Evolutionary conservation across 345 rosid genomes (phyloP).

Genomic region (Pelargonium nanum): DNA sequence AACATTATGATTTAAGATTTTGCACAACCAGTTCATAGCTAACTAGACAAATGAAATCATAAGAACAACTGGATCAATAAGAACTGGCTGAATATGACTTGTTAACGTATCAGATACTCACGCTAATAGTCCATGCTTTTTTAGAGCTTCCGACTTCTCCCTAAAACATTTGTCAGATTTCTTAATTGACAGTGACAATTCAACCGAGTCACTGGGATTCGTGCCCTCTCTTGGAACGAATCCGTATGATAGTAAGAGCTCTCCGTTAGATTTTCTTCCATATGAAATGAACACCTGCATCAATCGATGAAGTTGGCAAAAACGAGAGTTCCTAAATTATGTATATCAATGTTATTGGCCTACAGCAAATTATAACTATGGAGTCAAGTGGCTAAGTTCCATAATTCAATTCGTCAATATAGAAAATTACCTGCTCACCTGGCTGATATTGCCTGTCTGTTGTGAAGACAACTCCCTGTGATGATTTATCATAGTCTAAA

Average conservation of each 20-base stretch:
- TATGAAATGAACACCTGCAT: conserved; percentile 95
- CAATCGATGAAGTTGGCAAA: conserved; percentile 5
- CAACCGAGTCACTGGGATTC: conserved; percentile 83
- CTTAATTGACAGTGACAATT: conserved; percentile 55
- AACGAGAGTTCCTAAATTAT: background rate
- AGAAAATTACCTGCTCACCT: conserved; percentile 83
- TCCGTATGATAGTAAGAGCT: conserved; percentile 80
- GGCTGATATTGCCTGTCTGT: conserved; percentile 80
- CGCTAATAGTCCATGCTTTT: conserved; percentile 69
- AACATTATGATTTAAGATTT: no score
- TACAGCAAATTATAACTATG: background rate
- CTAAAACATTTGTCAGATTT: conserved; percentile 66
- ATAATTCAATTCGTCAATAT: conserved; percentile 5
- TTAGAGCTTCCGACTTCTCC: conserved; percentile 70
- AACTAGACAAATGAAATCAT: background rate
- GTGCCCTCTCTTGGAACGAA: conserved; percentile 92
- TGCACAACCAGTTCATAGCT: no score
- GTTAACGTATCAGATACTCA: conserved; percentile 21
- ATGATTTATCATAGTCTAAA: conserved; percentile 83
- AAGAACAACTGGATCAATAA: background rate
- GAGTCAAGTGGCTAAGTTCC: background rate
- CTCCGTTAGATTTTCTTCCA: conserved; percentile 90
- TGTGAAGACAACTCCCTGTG: conserved; percentile 73
- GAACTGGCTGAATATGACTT: background rate
- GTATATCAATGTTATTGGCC: background rate